phyloP scores from a whole-genome alignment of 352 stramenopile species.

The Globisporangium middletonii region DNA sequence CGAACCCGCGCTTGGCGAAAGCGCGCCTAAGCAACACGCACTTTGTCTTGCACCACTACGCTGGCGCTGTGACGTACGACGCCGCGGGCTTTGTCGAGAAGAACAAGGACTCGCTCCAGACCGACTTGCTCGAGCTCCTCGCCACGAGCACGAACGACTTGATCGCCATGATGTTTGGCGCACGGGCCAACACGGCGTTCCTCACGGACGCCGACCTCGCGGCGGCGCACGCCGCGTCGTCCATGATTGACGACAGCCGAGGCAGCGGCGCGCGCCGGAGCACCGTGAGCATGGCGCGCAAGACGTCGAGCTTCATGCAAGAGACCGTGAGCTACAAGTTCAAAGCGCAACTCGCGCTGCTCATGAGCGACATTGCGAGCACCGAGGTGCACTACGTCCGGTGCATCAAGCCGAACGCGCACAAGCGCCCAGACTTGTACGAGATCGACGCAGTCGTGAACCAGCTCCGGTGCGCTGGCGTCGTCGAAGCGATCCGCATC shows the following conservation, averaged over 20 bases:
- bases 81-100: conserved; percentile 83
- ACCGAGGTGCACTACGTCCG: conserved; percentile 88
- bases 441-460: conserved; percentile 85
- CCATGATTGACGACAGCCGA: conserved; percentile 28
- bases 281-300: conserved; percentile 26
- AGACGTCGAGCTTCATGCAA: conserved; percentile 83
- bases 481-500: conserved; percentile 90
- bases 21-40: conserved; percentile 63
- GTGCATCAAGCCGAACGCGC: conserved; percentile 89
- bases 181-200: conserved; percentile 39
- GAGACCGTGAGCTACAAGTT: conserved; percentile 89
- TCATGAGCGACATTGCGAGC: conserved; percentile 85
- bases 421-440: conserved; percentile 69
- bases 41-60: conserved; percentile 83
- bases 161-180: conserved; percentile 71
- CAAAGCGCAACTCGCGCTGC: conserved; percentile 75
- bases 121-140: conserved; percentile 67
- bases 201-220: conserved; percentile 57
- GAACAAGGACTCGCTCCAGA: conserved; percentile 84
- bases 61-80: conserved; percentile 75
- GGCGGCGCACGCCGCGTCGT: conserved; percentile 37
- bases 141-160: conserved; percentile 61
- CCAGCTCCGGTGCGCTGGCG: conserved; percentile 84
- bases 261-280: conserved; percentile 29
- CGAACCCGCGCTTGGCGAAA: conserved; percentile 73